Percentiles rank a stretch among this genome's conserved stretches.
Evolutionary conservation across 2,329 filamentous ascomycete genomes (phyloP).

Genomic region (Nannizzia gypsea): DNA sequence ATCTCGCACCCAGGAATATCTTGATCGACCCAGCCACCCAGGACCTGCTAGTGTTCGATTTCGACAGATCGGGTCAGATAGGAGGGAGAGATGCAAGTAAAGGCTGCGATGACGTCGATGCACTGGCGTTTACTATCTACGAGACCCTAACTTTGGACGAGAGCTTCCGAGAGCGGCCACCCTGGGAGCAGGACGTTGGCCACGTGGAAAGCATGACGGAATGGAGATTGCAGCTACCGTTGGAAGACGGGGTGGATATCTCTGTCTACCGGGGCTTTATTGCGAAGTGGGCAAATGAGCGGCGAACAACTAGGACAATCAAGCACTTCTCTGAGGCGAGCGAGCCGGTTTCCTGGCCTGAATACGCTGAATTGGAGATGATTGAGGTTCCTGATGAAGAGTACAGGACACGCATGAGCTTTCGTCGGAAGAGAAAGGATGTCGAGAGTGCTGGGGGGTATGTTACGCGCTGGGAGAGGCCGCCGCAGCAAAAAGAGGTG

Average conservation of each 20-base stretch:
- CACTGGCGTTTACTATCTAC: conserved; percentile 8
- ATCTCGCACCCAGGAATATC: conserved; percentile 10
- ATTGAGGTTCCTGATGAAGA: not conserved
- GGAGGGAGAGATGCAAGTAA: not conserved
- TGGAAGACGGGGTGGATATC: conserved; percentile 7
- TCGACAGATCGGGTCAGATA: conserved; percentile 8
- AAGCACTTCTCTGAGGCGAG: conserved; percentile 7
- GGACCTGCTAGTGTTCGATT: conserved; percentile 5
- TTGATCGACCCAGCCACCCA: conserved; percentile 4
- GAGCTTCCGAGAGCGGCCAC: not conserved
- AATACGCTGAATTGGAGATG: not conserved
- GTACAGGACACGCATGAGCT: not conserved
- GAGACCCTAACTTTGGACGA: conserved; percentile 8
- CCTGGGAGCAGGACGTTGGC: conserved; percentile 3
- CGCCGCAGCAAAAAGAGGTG: not conserved
- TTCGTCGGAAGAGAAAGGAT: not conserved
- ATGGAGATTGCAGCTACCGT: conserved; percentile 3
- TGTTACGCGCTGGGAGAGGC: not conserved
- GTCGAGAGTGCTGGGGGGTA: not conserved
- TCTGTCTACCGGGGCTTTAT: conserved; percentile 4
- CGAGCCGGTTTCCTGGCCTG: not conserved
- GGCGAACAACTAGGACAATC: conserved; percentile 6
- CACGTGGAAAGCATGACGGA: conserved; percentile 4
- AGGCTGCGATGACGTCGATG: conserved; percentile 5
- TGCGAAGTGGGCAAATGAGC: not conserved